Conservation (phyloP, 1,139 yeast genomes). For the Yamadazyma siamensis region DNA sequence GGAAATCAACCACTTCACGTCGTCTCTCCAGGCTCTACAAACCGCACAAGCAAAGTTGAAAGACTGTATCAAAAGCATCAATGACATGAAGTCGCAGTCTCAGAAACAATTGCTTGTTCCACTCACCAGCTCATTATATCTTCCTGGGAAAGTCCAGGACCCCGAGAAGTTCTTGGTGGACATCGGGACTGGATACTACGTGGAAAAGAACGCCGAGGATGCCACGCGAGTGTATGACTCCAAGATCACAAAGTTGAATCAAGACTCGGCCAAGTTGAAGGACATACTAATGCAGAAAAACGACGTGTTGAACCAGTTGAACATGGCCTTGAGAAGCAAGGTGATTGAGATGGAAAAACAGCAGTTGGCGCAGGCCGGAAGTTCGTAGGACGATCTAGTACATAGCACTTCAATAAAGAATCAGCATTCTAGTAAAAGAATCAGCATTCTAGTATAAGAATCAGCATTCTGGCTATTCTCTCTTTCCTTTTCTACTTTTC, state of each 20-base stretch:
- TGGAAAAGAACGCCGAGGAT: constrained; percentile 69
- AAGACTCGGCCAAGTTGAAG: constrained; percentile 72
- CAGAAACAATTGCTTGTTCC: constrained; percentile 71
- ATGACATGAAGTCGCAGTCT: constrained; percentile 47
- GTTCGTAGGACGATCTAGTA: no score
- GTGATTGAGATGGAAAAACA: constrained; percentile 43
- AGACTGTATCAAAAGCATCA: constrained; percentile 76
- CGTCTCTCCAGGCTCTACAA: constrained; percentile 78
- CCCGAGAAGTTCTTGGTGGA: constrained; percentile 79
- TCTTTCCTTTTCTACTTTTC: no score
- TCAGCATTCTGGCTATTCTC: no score
- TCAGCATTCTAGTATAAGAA: no score
- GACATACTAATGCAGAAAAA: constrained; percentile 68
- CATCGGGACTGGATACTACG: constrained; percentile 94
- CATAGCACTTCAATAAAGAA: no score
- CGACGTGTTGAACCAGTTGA: constrained; percentile 49
- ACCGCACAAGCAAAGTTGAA: constrained; percentile 80
- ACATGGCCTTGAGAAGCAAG: constrained; percentile 46
- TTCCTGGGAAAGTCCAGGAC: constrained; percentile 73
- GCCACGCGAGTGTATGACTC: constrained; percentile 71
- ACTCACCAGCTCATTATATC: constrained; percentile 80
- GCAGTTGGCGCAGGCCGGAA: constrained; percentile 10
- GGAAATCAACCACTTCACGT: constrained; percentile 81
- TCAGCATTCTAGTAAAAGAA: no score
- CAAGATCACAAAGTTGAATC: constrained; percentile 69